Evolutionary conservation across 441 rosid genomes (phyloP).

Genomic region (Iberis amara): DNA sequence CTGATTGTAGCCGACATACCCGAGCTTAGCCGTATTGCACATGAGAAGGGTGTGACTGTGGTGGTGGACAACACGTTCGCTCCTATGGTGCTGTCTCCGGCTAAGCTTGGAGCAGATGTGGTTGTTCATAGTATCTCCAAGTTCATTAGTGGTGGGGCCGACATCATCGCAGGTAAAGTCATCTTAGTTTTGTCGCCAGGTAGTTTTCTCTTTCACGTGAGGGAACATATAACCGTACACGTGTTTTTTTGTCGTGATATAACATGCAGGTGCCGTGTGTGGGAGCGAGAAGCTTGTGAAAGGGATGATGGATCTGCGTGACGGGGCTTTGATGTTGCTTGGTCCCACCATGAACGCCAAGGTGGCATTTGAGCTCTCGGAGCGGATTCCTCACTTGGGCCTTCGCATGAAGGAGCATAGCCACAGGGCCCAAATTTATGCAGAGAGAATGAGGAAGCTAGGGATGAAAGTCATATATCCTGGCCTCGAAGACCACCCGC

Average conservation of each 20-base stretch:
- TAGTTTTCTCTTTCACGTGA: slow-evolving; percentile 26
- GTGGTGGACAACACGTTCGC: slow-evolving; percentile 90
- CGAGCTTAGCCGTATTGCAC: slow-evolving; percentile 68
- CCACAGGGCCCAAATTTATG: slow-evolving; percentile 58
- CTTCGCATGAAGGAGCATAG: slow-evolving; percentile 90
- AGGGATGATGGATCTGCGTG: slow-evolving; percentile 92
- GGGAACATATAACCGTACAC: slow-evolving; percentile 23
- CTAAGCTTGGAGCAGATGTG: slow-evolving; percentile 82
- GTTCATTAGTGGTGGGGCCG: slow-evolving; percentile 92
- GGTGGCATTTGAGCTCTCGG: slow-evolving; percentile 82
- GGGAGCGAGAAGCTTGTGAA: slow-evolving; percentile 76
- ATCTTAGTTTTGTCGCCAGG: slow-evolving; percentile 5
- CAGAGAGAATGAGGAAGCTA: slow-evolving; percentile 56
- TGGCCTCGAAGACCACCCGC: slow-evolving; percentile 74
- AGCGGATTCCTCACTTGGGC: slow-evolving; percentile 72
- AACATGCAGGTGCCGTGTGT: slow-evolving; percentile 72
- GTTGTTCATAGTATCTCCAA: slow-evolving; percentile 88
- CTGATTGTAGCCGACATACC: slow-evolving; percentile 70
- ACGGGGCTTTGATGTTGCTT: slow-evolving; percentile 76
- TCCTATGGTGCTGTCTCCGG: slow-evolving; percentile 86
- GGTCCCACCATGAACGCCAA: slow-evolving; percentile 97
- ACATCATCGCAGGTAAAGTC: slow-evolving; percentile 76
- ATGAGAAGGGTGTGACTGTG: slow-evolving; percentile 62
- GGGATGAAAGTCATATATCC: slow-evolving; percentile 81
- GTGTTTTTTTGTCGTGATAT: slow-evolving; percentile 22